Percentiles rank a stretch among this genome's conserved stretches.
phyloP scores from a whole-genome alignment of 2,329 filamentous ascomycete genomes.

The Neocucurbitaria cava region DNA sequence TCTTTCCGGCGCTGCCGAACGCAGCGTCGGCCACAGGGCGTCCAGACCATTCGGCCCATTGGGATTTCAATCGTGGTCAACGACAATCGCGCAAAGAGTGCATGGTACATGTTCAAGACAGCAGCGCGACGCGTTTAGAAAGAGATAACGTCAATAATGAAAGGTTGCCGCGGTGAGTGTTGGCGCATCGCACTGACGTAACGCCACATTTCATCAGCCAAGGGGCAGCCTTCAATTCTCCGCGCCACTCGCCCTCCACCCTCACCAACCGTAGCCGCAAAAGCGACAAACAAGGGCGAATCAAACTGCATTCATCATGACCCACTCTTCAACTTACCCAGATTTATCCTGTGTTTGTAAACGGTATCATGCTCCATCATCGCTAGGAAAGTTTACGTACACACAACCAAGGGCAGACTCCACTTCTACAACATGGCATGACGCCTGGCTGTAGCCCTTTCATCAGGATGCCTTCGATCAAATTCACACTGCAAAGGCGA shows the following conservation, averaged over 20 bases:
- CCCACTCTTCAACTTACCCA: too few relatives aligned
- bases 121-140: conserved; percentile 10
- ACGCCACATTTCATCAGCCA: neutral
- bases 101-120: conserved; percentile 7
- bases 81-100: neutral
- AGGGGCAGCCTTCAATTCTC: neutral
- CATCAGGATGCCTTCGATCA: too few relatives aligned
- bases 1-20: conserved; percentile 32
- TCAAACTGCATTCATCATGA: too few relatives aligned
- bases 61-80: conserved; percentile 5
- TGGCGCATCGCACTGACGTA: conserved; percentile 15
- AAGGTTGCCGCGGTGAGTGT: neutral
- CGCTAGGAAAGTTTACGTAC: too few relatives aligned
- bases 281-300: neutral
- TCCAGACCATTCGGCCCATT: conserved; percentile 10
- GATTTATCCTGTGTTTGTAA: too few relatives aligned
- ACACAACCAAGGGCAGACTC: too few relatives aligned
- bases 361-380: too few relatives aligned
- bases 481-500: too few relatives aligned
- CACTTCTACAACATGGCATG: too few relatives aligned
- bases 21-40: conserved; percentile 13
- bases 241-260: neutral
- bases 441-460: too few relatives aligned
- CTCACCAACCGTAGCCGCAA: neutral
- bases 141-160: neutral